Conservation (phyloP, 2,329 filamentous ascomycete genomes). For the Amphichorda felina region DNA sequence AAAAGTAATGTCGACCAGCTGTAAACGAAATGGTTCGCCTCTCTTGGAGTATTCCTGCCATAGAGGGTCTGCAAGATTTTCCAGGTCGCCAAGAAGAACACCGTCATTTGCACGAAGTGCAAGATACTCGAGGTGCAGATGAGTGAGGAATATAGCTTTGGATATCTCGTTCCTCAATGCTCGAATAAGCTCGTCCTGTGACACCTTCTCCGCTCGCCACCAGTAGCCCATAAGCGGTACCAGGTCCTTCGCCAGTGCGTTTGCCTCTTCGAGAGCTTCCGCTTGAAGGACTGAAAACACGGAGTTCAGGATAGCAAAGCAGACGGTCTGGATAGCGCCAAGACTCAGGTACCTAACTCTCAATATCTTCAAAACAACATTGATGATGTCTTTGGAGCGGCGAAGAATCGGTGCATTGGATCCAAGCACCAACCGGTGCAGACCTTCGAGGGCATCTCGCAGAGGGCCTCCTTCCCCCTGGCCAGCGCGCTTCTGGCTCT, state of each 20-base stretch:
- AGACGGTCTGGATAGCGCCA: slow-evolving; percentile 55
- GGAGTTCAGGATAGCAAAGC: slow-evolving; percentile 65
- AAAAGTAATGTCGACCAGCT: slow-evolving; percentile 65
- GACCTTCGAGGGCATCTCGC: slow-evolving; percentile 41
- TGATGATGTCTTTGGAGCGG: slow-evolving; percentile 42
- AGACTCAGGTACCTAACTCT: slow-evolving; percentile 43
- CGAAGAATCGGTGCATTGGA: slow-evolving; percentile 56
- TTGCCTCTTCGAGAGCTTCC: slow-evolving; percentile 55
- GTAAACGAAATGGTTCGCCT: slow-evolving; percentile 58
- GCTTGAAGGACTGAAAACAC: slow-evolving; percentile 54
- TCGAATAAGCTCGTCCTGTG: slow-evolving; percentile 47
- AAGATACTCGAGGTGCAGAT: slow-evolving; percentile 50
- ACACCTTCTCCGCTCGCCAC: slow-evolving; percentile 62
- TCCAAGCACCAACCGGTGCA: slow-evolving; percentile 50
- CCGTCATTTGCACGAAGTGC: slow-evolving; percentile 27
- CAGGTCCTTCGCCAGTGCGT: slow-evolving; percentile 44
- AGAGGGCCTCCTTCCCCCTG: slow-evolving; percentile 19
- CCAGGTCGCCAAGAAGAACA: slow-evolving; percentile 34
- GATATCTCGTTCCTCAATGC: slow-evolving; percentile 68
- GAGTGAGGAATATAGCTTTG: slow-evolving; percentile 54
- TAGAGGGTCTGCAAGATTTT: slow-evolving; percentile 59
- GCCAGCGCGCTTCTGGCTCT: slow-evolving; percentile 15
- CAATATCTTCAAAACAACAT: slow-evolving; percentile 48
- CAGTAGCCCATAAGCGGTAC: slow-evolving; percentile 62
- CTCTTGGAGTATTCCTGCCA: slow-evolving; percentile 67